phyloP scores from a whole-genome alignment of 1,284 basidiomycete genomes.

The Puccinia triticina region DNA sequence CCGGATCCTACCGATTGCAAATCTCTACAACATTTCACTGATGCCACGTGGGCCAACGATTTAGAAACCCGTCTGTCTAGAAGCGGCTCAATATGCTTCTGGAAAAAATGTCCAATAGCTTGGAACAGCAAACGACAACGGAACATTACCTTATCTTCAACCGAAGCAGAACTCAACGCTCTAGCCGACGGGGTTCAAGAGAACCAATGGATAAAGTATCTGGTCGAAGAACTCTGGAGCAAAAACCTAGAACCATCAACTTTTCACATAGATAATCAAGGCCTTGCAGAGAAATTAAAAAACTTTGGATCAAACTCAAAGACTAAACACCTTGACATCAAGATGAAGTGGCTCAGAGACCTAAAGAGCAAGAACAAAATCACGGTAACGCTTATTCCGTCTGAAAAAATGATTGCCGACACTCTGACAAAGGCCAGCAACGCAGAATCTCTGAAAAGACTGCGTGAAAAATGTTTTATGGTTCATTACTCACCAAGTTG shows the following conservation, averaged over 20 bases:
- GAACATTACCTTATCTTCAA: slow-evolving; percentile 4
- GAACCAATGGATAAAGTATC: background rate
- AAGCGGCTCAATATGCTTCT: background rate
- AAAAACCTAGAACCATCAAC: background rate
- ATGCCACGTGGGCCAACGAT: background rate
- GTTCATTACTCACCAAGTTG: background rate
- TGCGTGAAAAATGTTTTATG: background rate
- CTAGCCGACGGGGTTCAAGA: background rate
- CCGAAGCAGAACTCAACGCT: background rate
- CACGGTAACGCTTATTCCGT: background rate
- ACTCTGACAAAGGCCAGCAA: background rate
- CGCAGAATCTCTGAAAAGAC: background rate
- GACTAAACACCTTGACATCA: slow-evolving; percentile 19
- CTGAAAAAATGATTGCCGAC: slow-evolving; percentile 12
- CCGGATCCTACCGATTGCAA: background rate
- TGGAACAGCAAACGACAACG: slow-evolving; percentile 10
- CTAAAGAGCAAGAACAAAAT: background rate
- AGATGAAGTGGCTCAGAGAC: background rate
- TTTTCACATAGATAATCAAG: background rate
- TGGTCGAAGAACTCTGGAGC: background rate
- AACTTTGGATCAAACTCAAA: slow-evolving; percentile 12
- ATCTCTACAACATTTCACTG: background rate
- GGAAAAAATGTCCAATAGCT: background rate
- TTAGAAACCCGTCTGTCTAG: background rate
- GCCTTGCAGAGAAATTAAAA: background rate